Percentiles rank a stretch among this genome's conserved stretches.
Evolutionary conservation across 192 early-diverging fungal species (phyloP).

Genomic region (Podila epicladia): DNA sequence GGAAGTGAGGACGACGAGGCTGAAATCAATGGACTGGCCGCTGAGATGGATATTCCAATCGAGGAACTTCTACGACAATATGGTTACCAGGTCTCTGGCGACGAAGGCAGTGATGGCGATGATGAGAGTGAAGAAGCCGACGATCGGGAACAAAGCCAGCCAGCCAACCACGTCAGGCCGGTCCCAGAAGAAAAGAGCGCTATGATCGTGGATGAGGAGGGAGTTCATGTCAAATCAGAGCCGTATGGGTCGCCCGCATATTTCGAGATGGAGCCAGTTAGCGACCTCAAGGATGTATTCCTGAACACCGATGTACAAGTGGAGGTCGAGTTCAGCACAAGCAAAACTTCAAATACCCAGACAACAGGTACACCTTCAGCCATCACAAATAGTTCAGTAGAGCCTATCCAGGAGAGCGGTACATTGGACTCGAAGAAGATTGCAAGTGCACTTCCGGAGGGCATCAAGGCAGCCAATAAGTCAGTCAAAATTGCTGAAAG

Average conservation of each 20-base stretch:
- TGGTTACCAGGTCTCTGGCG: constrained; percentile 38
- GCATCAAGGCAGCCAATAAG: constrained; percentile 40
- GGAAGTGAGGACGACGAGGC: constrained; percentile 54
- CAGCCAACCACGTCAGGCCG: not conserved
- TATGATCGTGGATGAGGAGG: not conserved
- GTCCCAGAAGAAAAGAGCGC: too few relatives aligned
- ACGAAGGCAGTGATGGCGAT: constrained; percentile 36
- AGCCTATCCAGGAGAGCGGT: not conserved
- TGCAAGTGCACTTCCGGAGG: constrained; percentile 21
- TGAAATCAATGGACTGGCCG: constrained; percentile 64
- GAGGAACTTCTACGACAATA: constrained; percentile 67
- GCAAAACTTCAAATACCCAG: constrained; percentile 14
- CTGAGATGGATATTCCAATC: constrained; percentile 72
- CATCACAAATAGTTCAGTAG: not conserved
- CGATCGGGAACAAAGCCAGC: constrained; percentile 2
- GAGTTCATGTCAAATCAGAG: not conserved
- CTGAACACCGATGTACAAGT: constrained; percentile 24
- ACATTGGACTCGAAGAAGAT: constrained; percentile 22
- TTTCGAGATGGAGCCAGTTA: constrained; percentile 2
- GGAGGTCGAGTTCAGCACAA: constrained; percentile 32
- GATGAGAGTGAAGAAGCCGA: constrained; percentile 23
- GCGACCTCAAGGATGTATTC: constrained; percentile 11
- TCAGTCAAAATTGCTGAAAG: constrained; percentile 34
- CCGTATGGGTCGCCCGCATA: not conserved
- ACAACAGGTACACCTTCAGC: constrained; percentile 5